phyloP scores from a whole-genome alignment of 176 grass and related monocot species.

The Avena insularis region DNA sequence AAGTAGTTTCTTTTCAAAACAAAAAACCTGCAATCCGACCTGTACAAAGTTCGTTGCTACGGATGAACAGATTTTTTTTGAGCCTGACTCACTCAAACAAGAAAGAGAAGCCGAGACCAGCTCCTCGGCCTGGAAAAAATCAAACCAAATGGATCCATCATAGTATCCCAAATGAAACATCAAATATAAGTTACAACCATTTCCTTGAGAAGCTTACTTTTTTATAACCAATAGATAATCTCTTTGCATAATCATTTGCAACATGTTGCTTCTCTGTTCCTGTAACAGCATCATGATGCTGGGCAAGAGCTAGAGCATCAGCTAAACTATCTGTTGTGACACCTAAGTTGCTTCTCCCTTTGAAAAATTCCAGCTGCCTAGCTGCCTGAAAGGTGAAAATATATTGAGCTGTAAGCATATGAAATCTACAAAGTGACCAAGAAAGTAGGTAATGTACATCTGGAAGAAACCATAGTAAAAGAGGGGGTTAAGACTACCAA shows the following conservation, averaged over 20 bases:
- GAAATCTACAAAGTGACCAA: conserved; percentile 12
- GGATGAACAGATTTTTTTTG: conserved; percentile 61
- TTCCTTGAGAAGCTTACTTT: conserved; percentile 52
- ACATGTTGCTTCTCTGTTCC: conserved; percentile 99
- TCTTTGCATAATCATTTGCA: conserved; percentile 97
- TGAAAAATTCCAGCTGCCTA: conserved; percentile 90
- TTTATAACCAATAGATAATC: conserved; percentile 88
- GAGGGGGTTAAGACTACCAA: conserved; percentile 54
- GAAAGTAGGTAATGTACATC: background rate
- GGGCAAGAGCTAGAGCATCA: conserved; percentile 87
- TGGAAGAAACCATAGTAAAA: conserved; percentile 12
- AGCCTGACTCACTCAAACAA: conserved; percentile 72
- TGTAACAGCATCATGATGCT: conserved; percentile 94
- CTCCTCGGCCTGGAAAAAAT: conserved; percentile 73
- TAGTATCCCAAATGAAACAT: conserved; percentile 15
- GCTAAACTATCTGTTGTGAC: conserved; percentile 70
- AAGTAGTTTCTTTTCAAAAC: background rate
- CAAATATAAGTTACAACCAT: conserved; percentile 15
- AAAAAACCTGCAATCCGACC: conserved; percentile 49
- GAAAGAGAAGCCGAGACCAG: conserved; percentile 76
- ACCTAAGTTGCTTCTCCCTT: conserved; percentile 59
- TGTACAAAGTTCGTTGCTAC: conserved; percentile 68
- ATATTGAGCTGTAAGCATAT: conserved; percentile 35
- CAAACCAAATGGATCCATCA: background rate
- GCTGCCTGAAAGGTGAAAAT: conserved; percentile 75